These are phyloP conservation scores for Lentinula raphanica DNA, from an alignment of 768 basidiomycete genomes.

Conservation along the genomic window DNA sequence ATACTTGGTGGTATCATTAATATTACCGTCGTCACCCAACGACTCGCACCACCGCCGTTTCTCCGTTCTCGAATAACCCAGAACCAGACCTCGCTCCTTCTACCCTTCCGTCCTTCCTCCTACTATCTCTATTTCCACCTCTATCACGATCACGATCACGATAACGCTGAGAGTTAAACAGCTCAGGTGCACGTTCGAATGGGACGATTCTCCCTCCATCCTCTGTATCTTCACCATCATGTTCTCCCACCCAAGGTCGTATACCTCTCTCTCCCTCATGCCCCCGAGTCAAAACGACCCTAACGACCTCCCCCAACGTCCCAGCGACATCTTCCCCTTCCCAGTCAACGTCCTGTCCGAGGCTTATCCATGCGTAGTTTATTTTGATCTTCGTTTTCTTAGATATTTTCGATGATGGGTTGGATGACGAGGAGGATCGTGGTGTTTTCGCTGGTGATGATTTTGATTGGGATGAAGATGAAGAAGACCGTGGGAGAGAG, in stretches of 20 bases:
- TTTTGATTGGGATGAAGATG: conserved; percentile 64
- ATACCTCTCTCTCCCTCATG: no score
- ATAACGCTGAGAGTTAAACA: conserved; percentile 44
- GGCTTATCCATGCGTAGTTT: conserved; percentile 79
- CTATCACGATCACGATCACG: no score
- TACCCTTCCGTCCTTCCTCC: no score
- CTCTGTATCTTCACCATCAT: conserved; percentile 7
- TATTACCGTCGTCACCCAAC: no score
- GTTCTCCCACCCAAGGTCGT: conserved; percentile 41
- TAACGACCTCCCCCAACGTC: conserved; percentile 36
- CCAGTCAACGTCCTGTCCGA: conserved; percentile 77
- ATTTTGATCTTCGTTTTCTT: conserved; percentile 33
- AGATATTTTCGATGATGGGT: background rate
- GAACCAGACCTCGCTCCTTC: no score
- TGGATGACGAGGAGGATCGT: background rate
- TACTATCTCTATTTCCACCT: no score
- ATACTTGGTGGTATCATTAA: no score
- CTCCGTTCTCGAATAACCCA: conserved; percentile 34
- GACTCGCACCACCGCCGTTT: conserved; percentile 40
- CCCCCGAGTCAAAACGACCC: conserved; percentile 35
- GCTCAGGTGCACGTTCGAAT: conserved; percentile 50
- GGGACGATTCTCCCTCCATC: conserved; percentile 31
- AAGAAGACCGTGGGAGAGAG: conserved; percentile 66
- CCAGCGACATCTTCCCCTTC: conserved; percentile 71
- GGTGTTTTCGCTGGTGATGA: conserved; percentile 16